Evolutionary conservation across 2,329 filamentous ascomycete genomes (phyloP).

Genomic region (Colletotrichum echinochloae): DNA sequence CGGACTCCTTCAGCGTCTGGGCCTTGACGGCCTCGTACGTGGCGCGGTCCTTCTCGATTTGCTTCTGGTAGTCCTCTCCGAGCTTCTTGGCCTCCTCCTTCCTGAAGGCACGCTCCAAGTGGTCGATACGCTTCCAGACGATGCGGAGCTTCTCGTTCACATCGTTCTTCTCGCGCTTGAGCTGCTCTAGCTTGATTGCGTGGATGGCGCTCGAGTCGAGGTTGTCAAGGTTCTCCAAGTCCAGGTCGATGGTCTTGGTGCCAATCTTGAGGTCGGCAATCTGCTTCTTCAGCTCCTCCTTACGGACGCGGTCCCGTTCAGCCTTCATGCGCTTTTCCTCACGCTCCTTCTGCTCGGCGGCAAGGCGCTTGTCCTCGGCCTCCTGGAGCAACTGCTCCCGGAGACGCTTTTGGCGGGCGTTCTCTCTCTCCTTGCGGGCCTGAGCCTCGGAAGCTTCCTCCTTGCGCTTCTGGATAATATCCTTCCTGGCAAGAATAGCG

Average conservation of each 20-base stretch:
- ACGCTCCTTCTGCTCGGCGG: slow-evolving; percentile 92
- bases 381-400: slow-evolving; percentile 90
- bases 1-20: slow-evolving; percentile 82
- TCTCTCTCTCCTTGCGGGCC: slow-evolving; percentile 91
- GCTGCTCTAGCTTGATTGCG: slow-evolving; percentile 92
- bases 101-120: slow-evolving; percentile 95
- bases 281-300: slow-evolving; percentile 94
- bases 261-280: slow-evolving; percentile 91
- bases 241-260: slow-evolving; percentile 80
- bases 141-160: slow-evolving; percentile 91
- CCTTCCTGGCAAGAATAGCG: slow-evolving; percentile 86
- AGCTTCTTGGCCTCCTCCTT: slow-evolving; percentile 96
- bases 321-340: slow-evolving; percentile 87
- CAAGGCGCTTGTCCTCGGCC: slow-evolving; percentile 87
- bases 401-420: slow-evolving; percentile 86
- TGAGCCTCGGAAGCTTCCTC: slow-evolving; percentile 91
- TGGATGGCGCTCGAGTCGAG: slow-evolving; percentile 92
- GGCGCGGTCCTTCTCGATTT: slow-evolving; percentile 81
- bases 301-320: slow-evolving; percentile 89
- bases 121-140: slow-evolving; percentile 95
- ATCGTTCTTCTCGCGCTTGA: slow-evolving; percentile 98
- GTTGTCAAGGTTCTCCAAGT: slow-evolving; percentile 83
- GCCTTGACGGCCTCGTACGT: slow-evolving; percentile 84
- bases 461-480: slow-evolving; percentile 96
- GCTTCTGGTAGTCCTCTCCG: slow-evolving; percentile 83